Evolutionary conservation across 78 protist species (phyloP).

Genomic region (Dictyostelium citrinum): DNA sequence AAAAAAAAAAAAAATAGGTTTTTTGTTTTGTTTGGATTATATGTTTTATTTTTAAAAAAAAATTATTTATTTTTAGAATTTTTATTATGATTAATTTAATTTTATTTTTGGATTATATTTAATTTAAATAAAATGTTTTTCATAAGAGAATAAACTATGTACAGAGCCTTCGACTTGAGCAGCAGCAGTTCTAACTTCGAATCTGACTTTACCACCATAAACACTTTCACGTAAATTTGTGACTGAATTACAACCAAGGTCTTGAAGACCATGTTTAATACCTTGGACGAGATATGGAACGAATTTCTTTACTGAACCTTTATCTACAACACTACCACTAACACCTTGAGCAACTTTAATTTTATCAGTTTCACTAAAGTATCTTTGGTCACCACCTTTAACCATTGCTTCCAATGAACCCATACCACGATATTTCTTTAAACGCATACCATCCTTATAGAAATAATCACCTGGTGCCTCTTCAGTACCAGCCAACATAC

Average conservation of each 20-base stretch:
- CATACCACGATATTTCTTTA: slow-evolving; percentile 96
- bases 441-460: slow-evolving; percentile 87
- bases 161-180: slow-evolving; percentile 92
- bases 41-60: neutral
- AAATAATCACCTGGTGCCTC: slow-evolving; percentile 96
- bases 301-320: slow-evolving; percentile 86
- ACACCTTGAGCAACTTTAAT: slow-evolving; percentile 95
- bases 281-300: slow-evolving; percentile 82
- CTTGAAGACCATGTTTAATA: slow-evolving; percentile 92
- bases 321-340: slow-evolving; percentile 90
- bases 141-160: slow-evolving; percentile 83
- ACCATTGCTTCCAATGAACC: slow-evolving; percentile 95
- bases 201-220: slow-evolving; percentile 79
- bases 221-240: slow-evolving; percentile 33
- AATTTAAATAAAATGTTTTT: slow-evolving; percentile 70
- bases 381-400: slow-evolving; percentile 79
- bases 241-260: slow-evolving; percentile 80
- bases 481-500: slow-evolving; percentile 95
- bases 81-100: neutral
- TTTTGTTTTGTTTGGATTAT: neutral
- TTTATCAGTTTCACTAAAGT: slow-evolving; percentile 82
- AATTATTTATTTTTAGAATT: neutral
- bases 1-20: neutral
- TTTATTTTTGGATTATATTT: too few relatives aligned
- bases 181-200: slow-evolving; percentile 88